These are phyloP conservation scores for Phytophthora foliorum DNA, from an alignment of 352 stramenopile species.

Conservation along the genomic window DNA sequence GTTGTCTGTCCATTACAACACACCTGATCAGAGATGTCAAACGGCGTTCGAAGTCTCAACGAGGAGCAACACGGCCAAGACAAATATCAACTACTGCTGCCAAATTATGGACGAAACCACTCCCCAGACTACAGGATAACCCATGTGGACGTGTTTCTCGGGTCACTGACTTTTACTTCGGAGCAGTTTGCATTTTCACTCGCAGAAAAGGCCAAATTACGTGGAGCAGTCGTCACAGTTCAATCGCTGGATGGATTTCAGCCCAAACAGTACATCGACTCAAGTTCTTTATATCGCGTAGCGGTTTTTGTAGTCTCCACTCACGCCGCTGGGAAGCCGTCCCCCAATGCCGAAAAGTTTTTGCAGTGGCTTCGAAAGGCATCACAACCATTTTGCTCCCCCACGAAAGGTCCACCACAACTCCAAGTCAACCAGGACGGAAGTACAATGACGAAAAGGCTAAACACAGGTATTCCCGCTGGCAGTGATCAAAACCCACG, in stretches of 20 bases:
- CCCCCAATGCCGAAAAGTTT: constrained; percentile 48
- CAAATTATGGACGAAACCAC: neutral
- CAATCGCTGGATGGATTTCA: constrained; percentile 57
- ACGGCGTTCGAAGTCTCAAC: neutral
- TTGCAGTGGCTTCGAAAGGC: constrained; percentile 24
- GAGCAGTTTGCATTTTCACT: constrained; percentile 90
- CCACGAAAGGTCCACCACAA: constrained; percentile 5
- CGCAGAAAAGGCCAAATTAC: constrained; percentile 59
- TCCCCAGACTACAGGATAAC: constrained; percentile 14
- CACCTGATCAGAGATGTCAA: neutral
- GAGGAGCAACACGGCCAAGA: neutral
- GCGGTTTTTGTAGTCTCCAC: constrained; percentile 93
- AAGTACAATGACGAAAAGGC: neutral
- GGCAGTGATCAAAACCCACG: neutral
- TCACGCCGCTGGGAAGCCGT: constrained; percentile 92
- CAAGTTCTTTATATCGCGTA: constrained; percentile 39
- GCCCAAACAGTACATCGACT: constrained; percentile 19
- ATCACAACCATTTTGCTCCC: neutral
- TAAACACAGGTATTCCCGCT: neutral
- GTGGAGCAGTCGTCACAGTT: constrained; percentile 18
- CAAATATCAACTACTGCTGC: neutral
- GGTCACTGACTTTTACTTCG: constrained; percentile 92
- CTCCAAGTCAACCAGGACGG: neutral
- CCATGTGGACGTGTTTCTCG: constrained; percentile 87
- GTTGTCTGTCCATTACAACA: neutral